phyloP scores from a whole-genome alignment of 768 basidiomycete genomes.

The Mycena pura region DNA sequence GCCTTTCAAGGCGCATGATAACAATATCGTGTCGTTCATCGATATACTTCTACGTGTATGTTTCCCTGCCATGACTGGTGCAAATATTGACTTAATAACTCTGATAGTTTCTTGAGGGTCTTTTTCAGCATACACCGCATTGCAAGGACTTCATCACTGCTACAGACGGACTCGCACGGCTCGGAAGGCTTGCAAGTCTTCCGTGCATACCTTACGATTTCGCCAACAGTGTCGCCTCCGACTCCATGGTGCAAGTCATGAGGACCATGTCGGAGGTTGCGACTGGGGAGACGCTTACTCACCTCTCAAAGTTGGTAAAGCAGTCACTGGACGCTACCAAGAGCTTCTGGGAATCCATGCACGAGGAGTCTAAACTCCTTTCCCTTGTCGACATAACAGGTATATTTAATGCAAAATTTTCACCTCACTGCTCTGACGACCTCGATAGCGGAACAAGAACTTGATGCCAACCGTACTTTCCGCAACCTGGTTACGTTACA shows the following conservation, averaged over 20 bases:
- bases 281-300: conserved; percentile 74
- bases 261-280: conserved; percentile 88
- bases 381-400: conserved; percentile 62
- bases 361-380: conserved; percentile 67
- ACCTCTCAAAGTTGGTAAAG: conserved; percentile 74
- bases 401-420: conserved; percentile 37
- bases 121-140: conserved; percentile 91
- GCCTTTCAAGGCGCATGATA: conserved; percentile 67
- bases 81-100: conserved; percentile 6
- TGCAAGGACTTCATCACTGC: conserved; percentile 87
- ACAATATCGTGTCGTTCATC: conserved; percentile 76
- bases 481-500: conserved; percentile 76
- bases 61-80: background rate
- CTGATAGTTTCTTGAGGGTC: conserved; percentile 87
- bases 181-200: conserved; percentile 80
- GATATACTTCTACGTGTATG: conserved; percentile 81
- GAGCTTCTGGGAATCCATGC: conserved; percentile 68
- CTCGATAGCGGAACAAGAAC: conserved; percentile 50
- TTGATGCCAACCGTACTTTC: conserved; percentile 67
- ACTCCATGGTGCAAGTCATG: conserved; percentile 88
- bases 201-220: conserved; percentile 92
- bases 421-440: background rate
- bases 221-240: conserved; percentile 82
- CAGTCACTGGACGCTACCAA: conserved; percentile 72
- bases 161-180: conserved; percentile 72